Conservation (phyloP, 208 protist species). For the Blastocrithidia nonstop region DNA sequence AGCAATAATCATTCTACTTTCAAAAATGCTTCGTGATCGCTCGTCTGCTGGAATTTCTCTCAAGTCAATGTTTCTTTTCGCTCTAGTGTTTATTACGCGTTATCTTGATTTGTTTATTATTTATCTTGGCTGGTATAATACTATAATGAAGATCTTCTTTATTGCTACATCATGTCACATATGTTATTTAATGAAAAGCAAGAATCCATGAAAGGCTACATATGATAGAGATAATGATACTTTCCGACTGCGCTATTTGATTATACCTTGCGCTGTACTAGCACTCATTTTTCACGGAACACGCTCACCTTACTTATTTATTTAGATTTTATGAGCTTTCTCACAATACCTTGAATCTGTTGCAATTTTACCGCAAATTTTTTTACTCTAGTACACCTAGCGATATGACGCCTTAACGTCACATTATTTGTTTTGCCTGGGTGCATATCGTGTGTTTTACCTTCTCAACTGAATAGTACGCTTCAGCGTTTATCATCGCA, state of each 20-base stretch:
- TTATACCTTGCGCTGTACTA: conserved; percentile 60
- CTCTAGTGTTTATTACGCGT: conserved; percentile 85
- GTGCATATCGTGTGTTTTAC: conserved; percentile 90
- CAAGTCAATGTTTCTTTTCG: conserved; percentile 89
- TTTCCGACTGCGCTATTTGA: conserved; percentile 80
- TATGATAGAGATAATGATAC: conserved; percentile 85
- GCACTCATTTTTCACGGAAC: conserved; percentile 49
- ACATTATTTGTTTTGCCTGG: conserved; percentile 91
- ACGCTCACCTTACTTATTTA: conserved; percentile 14
- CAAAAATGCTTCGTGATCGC: conserved; percentile 84
- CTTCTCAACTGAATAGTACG: conserved; percentile 91
- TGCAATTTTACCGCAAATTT: conserved; percentile 93
- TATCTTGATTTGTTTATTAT: conserved; percentile 87
- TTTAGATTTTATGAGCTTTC: conserved; percentile 89
- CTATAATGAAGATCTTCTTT: conserved; percentile 92
- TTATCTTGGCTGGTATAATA: conserved; percentile 84
- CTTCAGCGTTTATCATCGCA: conserved; percentile 42
- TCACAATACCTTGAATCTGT: conserved; percentile 93
- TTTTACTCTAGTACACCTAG: conserved; percentile 88
- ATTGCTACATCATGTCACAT: conserved; percentile 73
- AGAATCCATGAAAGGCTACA: conserved; percentile 82
- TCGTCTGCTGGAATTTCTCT: conserved; percentile 86
- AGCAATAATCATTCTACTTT: conserved; percentile 85
- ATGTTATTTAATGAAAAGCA: conserved; percentile 86
- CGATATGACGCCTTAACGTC: conserved; percentile 88